Percentiles rank a stretch among this genome's conserved stretches.
phyloP scores from a whole-genome alignment of 805 yeast genomes.

The Yamadazyma akitaensis region DNA sequence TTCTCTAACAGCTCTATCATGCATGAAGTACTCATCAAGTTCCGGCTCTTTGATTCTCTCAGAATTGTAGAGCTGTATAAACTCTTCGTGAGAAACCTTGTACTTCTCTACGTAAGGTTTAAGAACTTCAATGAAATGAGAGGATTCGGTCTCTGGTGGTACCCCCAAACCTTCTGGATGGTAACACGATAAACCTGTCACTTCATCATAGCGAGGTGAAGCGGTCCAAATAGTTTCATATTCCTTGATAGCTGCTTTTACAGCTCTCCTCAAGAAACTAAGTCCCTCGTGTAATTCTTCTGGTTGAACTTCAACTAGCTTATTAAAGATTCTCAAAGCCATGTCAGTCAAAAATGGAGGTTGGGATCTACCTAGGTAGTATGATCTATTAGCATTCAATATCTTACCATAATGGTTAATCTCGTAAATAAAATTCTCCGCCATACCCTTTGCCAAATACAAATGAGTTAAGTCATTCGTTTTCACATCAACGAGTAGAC shows the following conservation, averaged over 20 bases:
- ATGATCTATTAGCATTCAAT: conserved; percentile 88
- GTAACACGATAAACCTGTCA: conserved; percentile 81
- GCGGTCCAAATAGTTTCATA: conserved; percentile 78
- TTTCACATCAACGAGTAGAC: conserved; percentile 60
- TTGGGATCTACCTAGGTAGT: conserved; percentile 87
- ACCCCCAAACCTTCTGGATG: conserved; percentile 90
- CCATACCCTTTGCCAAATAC: conserved; percentile 83
- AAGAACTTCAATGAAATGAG: conserved; percentile 76
- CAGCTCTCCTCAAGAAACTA: conserved; percentile 62
- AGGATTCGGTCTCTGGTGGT: conserved; percentile 94
- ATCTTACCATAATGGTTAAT: conserved; percentile 89
- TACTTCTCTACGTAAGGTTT: conserved; percentile 66
- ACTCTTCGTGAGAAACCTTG: conserved; percentile 56
- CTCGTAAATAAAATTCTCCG: conserved; percentile 87
- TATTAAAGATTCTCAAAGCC: conserved; percentile 67
- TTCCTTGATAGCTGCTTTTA: conserved; percentile 80
- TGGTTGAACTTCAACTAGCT: conserved; percentile 47
- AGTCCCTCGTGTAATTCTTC: conserved; percentile 39
- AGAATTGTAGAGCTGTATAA: conserved; percentile 59
- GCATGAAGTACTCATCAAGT: conserved; percentile 84
- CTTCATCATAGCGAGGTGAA: conserved; percentile 67
- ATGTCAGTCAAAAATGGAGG: conserved; percentile 96
- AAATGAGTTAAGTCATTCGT: conserved; percentile 38
- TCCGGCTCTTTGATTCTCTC: conserved; percentile 68
- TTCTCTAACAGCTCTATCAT: conserved; percentile 93